phyloP scores from a whole-genome alignment of 129 eudicot species.

The Glebionis coronaria region DNA sequence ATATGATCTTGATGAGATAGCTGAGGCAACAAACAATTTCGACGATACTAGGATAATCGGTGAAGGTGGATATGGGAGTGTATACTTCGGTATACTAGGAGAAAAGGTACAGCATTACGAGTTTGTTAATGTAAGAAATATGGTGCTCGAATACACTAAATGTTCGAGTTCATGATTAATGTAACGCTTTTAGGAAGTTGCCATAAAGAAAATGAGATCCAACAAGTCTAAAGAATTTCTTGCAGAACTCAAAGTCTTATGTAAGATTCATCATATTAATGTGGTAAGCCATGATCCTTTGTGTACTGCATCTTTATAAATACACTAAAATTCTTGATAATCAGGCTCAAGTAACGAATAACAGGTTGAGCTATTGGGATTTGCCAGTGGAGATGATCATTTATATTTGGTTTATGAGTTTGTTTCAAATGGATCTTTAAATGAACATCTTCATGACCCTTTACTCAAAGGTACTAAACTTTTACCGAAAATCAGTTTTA shows the following conservation, averaged over 20 bases:
- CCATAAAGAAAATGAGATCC: constrained; percentile 84
- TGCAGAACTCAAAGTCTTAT: constrained; percentile 78
- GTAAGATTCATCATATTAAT: constrained; percentile 81
- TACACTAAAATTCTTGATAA: constrained; percentile 4
- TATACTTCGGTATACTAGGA: constrained; percentile 64
- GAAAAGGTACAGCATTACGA: constrained; percentile 39
- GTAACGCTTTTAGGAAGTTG: constrained; percentile 55
- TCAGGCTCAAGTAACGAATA: background rate
- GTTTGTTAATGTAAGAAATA: background rate
- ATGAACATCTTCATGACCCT: constrained; percentile 85
- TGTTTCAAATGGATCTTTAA: constrained; percentile 67
- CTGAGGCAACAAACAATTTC: constrained; percentile 63
- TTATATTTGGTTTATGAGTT: constrained; percentile 75
- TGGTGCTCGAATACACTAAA: background rate
- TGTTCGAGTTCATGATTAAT: constrained; percentile 10
- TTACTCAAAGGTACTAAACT: constrained; percentile 56
- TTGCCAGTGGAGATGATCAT: constrained; percentile 80
- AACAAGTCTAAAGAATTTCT: constrained; percentile 75
- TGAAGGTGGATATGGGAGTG: constrained; percentile 87
- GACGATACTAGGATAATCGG: constrained; percentile 70
- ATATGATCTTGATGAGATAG: constrained; percentile 70
- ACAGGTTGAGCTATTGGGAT: constrained; percentile 83
- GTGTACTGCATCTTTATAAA: background rate
- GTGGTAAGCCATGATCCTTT: constrained; percentile 50
- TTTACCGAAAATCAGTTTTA: constrained; percentile 5